phyloP scores from a whole-genome alignment of 169 alveolate genomes.

The Plasmodium gonderi region DNA sequence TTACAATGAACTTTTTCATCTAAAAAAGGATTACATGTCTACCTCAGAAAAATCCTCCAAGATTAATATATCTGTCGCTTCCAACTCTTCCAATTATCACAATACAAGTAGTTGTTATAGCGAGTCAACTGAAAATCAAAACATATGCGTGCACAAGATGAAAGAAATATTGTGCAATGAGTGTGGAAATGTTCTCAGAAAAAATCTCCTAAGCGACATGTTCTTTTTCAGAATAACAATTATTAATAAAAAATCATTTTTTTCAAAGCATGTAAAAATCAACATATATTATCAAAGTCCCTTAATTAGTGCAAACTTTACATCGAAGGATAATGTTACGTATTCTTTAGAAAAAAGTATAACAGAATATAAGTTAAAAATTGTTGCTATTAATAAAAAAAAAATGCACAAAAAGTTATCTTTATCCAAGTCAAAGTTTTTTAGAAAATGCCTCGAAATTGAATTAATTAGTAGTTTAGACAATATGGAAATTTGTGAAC shows the following conservation, averaged over 20 bases:
- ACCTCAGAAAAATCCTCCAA: neutral
- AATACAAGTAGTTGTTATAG: neutral
- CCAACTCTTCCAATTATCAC: neutral
- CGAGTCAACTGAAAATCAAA: neutral
- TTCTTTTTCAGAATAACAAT: constrained; percentile 50
- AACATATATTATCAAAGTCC: constrained; percentile 67
- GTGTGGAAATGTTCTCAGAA: constrained; percentile 40
- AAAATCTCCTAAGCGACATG: constrained; percentile 36
- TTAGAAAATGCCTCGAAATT: constrained; percentile 74
- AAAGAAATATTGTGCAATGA: constrained; percentile 7
- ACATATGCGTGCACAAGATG: constrained; percentile 29
- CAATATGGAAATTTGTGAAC: neutral
- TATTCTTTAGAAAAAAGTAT: constrained; percentile 54
- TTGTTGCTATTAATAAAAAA: constrained; percentile 64
- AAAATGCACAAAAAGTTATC: constrained; percentile 67
- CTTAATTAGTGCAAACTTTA: constrained; percentile 42
- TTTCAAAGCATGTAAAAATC: constrained; percentile 33
- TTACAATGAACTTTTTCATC: constrained; percentile 52
- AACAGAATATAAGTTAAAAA: constrained; percentile 55
- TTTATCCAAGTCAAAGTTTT: constrained; percentile 47
- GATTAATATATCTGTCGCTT: neutral
- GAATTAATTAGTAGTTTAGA: constrained; percentile 25
- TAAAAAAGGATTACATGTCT: constrained; percentile 16
- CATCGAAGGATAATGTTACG: constrained; percentile 44
- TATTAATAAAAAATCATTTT: constrained; percentile 20